Base-by-base conservation (phyloP, 257 asterid genomes). In the Solanum bulbocastanum region DNA sequence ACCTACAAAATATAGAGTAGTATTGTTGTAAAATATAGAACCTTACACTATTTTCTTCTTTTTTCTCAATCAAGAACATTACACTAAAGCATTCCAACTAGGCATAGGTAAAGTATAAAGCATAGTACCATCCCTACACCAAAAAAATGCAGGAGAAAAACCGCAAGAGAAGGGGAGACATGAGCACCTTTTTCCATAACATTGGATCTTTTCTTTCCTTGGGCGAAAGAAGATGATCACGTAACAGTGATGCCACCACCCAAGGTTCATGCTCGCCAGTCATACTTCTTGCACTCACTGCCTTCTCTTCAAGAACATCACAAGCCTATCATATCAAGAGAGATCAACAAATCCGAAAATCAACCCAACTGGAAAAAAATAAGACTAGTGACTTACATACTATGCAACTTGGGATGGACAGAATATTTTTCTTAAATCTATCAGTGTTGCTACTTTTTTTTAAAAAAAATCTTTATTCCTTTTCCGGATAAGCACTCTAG, bases 151-250 rank as follows among this genome's bases (percentile, higher is more conserved):
- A 44, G 39, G 58, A 9, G 60, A 25, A 40, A 46, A 81, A 49
- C 65, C 11, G 2, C 20, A 52, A 52, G 42, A 3, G 36, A 81
- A 46, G 40, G 15, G 85, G 9, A 66, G 84, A 30, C 44, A 81
- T 49, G 35, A 40, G 62, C 90, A 96, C 98, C 98, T 92, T 95
- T 92, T 90, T 93, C 99, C 99, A 96, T 44, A 96, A 91, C 81
- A 74, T 75, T 68, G 93, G 93, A 88, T 95, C 89, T 90, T 93
- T 96, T 90, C 98, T 94, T 91, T 96, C 98, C 93, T 87, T 93
- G 68, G 97, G 95, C 37, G 95, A 90, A 85, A 96, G 98, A 88
- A 96, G 95, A 94, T 96, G 95, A 93, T 96, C 99, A 69, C 99
- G 92, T 92, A 96, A 91, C 93, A 95, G 92, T 30, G 98, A 95